Evolutionary conservation across 73 alveolate species (phyloP), one percentile per base, ranked within the genome.

Genomic region (Effrenium voratum): DNA sequence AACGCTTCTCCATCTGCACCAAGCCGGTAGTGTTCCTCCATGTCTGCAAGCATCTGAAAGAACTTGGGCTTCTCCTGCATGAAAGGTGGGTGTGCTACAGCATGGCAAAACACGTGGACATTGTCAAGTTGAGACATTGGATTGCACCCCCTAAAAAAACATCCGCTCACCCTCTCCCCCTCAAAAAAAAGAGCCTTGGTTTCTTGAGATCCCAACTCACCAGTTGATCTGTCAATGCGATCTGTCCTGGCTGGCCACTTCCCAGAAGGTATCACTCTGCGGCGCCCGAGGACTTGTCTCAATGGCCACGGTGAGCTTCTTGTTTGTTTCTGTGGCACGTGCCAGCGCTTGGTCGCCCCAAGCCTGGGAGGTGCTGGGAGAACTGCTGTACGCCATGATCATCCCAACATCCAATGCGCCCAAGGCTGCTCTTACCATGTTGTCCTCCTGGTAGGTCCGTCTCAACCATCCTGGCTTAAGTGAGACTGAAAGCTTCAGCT

Each of bases 221-320:
- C n/a, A n/a, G n/a, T n/a, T n/a, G n/a, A n/a, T n/a, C n/a, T n/a
- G n/a, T n/a, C n/a, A n/a, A n/a, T n/a, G n/a, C n/a, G 76, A 5
- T 34, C 38, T 28, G 76, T 63, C 76, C 32, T 13, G 32, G 76
- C 76, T 63, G 76, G 92, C 92, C 92, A 81, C 19, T 36, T 81
- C 75, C 92, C 92, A 81, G 43, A 81, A 49, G 75, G 75, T 32
- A 49, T 81, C 92, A 30, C 52, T 34, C 10, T 41, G 22, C 34
- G 92, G 92, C n/a, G 92, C 92, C 5, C 92, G 92, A 32, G 59
- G 59, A 49, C 92, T 81, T 57, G 75, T 81, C 49, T 81, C 92
- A 19, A 81, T 47, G 52, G 92, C 92, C 92, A 81, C 92, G 32
- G 75, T 12, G 12, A 47, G 19, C 22, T 0, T 5, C 68, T 41